Base-by-base conservation (phyloP, 116 monocot species). In the Posidonia oceanica region DNA sequence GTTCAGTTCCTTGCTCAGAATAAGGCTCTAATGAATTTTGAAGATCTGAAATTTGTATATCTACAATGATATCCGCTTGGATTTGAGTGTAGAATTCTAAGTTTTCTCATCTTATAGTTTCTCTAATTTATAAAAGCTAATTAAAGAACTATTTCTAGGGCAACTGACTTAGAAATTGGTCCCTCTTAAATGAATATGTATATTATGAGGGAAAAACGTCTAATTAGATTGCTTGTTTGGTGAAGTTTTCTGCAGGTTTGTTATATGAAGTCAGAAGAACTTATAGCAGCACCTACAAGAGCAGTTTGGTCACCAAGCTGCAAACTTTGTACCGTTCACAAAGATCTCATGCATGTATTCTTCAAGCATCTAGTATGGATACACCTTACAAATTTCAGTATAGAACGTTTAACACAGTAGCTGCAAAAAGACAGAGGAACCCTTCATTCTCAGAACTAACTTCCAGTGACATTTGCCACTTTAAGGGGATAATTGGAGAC, bases 401-500 rank as follows among this genome's bases (percentile, higher is more conserved):
- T 22, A 81, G 74, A 42, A 55, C 71, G 22, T 85, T 87, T 73
- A 40, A 74, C 75, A 89, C 89, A 44, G 59, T 76, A 61, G 54
- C 82, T 6, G 67, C 40, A 44, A 67, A 80, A 36, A 41, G 77
- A 69, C 74, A 81, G 63, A 83, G 96, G 78, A 83, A 85, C 66
- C 81, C 86, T 59, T 70, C 76, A 18, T 96, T 89, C 64, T 88
- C 91, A 74, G 74, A 36, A 11, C 44, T 91, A 75, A 82, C 78
- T 48, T 74, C 81, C 71, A 83, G 83, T 68, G 96, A 96, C 70
- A 73, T 96, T 55, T 55, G 39, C 51, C 72, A 82, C 63, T 96
- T 96, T 71, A 83, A 77, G 73, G 74, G 79, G 36, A 80, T 96
- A 48, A 75, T 96, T 64, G 91, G 85, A 16, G 83, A 87, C 3